phyloP scores from a whole-genome alignment of 2,329 filamentous ascomycete genomes.

The Penicillium vulpinum region DNA sequence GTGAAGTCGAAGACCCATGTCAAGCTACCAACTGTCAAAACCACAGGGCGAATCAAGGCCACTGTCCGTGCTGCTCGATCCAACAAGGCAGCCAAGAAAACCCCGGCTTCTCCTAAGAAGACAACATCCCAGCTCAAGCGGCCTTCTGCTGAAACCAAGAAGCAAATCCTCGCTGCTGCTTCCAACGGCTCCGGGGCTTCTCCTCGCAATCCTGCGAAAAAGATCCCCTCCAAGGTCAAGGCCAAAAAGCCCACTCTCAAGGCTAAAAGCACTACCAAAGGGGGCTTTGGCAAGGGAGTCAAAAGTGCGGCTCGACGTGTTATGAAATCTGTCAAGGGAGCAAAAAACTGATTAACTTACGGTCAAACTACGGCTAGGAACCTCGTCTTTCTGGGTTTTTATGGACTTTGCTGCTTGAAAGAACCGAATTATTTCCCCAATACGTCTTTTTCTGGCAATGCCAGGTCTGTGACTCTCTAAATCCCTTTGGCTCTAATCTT shows the following conservation, averaged over 20 bases:
- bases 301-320: constrained; percentile 18
- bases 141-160: constrained; percentile 32
- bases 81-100: constrained; percentile 13
- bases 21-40: constrained; percentile 32
- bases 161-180: constrained; percentile 28
- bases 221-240: constrained; percentile 15
- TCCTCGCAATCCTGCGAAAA: constrained; percentile 13
- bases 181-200: constrained; percentile 22
- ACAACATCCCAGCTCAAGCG: constrained; percentile 27
- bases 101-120: constrained; percentile 19
- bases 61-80: constrained; percentile 16
- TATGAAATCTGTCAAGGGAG: constrained; percentile 19
- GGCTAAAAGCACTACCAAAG: constrained; percentile 7
- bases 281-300: constrained; percentile 15
- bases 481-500: background rate
- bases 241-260: constrained; percentile 12
- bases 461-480: background rate
- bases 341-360: constrained; percentile 5
- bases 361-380: background rate
- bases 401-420: background rate
- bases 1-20: constrained; percentile 21
- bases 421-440: background rate
- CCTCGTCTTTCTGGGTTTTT: background rate
- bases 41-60: constrained; percentile 30
- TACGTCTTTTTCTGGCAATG: background rate